Conservation (phyloP, 1,284 basidiomycete species). For the Pseudozyma tsukubaensis region DNA sequence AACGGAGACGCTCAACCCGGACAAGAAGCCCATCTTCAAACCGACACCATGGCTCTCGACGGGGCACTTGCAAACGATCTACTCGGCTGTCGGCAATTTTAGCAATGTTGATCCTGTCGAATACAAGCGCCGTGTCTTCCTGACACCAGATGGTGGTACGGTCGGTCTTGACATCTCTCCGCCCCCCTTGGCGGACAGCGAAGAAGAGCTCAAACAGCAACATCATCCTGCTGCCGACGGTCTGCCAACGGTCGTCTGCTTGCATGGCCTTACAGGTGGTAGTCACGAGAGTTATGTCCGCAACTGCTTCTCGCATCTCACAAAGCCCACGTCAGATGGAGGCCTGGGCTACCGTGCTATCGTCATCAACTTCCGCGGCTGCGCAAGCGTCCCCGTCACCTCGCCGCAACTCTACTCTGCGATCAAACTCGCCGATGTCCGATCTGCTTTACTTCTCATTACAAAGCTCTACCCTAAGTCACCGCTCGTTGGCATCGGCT, state of each 20-base stretch:
- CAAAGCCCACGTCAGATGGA: constrained; percentile 51
- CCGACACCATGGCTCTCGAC: constrained; percentile 55
- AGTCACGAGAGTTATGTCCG: constrained; percentile 65
- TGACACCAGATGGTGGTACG: constrained; percentile 65
- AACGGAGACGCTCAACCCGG: constrained; percentile 37
- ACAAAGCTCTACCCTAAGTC: constrained; percentile 80
- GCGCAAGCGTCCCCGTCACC: constrained; percentile 84
- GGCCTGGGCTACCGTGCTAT: constrained; percentile 74
- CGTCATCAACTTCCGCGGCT: constrained; percentile 78
- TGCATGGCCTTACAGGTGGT: constrained; percentile 67
- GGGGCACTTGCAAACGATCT: constrained; percentile 67
- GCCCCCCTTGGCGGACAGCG: constrained; percentile 37
- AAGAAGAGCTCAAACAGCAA: constrained; percentile 27
- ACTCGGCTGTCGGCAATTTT: constrained; percentile 57
- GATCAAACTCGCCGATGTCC: constrained; percentile 82
- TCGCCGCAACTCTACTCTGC: constrained; percentile 83
- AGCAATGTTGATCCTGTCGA: constrained; percentile 53
- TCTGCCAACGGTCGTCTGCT: constrained; percentile 59
- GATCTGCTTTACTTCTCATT: constrained; percentile 83
- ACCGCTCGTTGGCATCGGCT: constrained; percentile 86
- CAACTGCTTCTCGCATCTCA: constrained; percentile 58
- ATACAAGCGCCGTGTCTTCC: constrained; percentile 60
- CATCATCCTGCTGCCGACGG: constrained; percentile 26
- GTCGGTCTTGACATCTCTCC: constrained; percentile 61
- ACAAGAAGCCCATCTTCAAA: constrained; percentile 28